Conservation (phyloP, 2,329 filamentous ascomycete species). For the Fusarium staphyleae region DNA sequence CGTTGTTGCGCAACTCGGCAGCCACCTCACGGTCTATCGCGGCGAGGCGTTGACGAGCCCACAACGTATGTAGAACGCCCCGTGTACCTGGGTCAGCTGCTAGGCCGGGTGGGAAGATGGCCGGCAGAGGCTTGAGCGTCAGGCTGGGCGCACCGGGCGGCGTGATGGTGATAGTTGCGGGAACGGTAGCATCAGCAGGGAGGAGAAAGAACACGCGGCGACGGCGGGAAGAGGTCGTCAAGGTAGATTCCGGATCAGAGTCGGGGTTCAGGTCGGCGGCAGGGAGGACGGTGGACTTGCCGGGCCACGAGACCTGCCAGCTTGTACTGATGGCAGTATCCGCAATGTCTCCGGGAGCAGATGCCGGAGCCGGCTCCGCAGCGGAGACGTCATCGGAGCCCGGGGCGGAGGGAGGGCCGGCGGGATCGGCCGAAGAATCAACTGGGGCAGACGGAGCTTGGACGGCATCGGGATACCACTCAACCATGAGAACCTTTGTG, state of each 20-base stretch:
- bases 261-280: slow-evolving; percentile 53
- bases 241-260: slow-evolving; percentile 44
- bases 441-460: slow-evolving; percentile 25
- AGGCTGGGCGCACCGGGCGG: slow-evolving; percentile 52
- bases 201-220: slow-evolving; percentile 83
- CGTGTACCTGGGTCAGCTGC: slow-evolving; percentile 75
- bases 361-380: slow-evolving; percentile 24
- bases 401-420: slow-evolving; percentile 17
- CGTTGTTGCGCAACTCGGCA: slow-evolving; percentile 73
- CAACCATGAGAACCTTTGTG: slow-evolving; percentile 91
- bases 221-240: slow-evolving; percentile 35
- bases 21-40: slow-evolving; percentile 80
- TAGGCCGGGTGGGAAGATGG: slow-evolving; percentile 82
- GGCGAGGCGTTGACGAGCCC: slow-evolving; percentile 83
- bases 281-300: slow-evolving; percentile 75
- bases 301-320: slow-evolving; percentile 86
- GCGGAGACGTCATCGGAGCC: slow-evolving; percentile 32
- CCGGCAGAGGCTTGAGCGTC: slow-evolving; percentile 79
- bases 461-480: slow-evolving; percentile 69
- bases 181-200: slow-evolving; percentile 74
- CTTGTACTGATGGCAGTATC: slow-evolving; percentile 21
- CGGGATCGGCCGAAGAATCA: slow-evolving; percentile 12
- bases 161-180: slow-evolving; percentile 73
- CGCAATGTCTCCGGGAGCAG: slow-evolving; percentile 4
- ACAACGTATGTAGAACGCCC: slow-evolving; percentile 87